phyloP scores from a whole-genome alignment of 2,329 filamentous ascomycete species.

The Drechslerella coelobrocha region DNA sequence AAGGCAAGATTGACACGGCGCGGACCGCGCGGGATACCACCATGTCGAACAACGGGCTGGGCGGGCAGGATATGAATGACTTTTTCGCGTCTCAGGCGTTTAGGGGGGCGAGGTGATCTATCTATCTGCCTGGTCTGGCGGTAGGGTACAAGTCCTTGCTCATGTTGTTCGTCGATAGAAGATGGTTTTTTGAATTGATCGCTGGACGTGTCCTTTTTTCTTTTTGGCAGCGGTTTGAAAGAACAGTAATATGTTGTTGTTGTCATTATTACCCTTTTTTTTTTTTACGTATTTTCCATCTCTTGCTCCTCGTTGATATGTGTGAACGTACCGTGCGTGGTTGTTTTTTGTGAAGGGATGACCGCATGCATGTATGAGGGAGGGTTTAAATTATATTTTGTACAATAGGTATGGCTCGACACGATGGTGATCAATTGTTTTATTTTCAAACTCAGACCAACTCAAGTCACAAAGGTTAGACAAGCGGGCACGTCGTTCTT shows the following conservation, averaged over 20 bases:
- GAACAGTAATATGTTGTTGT: too few relatives aligned
- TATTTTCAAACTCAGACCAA: background rate
- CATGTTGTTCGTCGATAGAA: too few relatives aligned
- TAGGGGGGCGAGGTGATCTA: conserved; percentile 28
- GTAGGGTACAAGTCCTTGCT: background rate
- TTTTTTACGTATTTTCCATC: too few relatives aligned
- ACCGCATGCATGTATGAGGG: too few relatives aligned
- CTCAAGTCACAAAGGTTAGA: too few relatives aligned
- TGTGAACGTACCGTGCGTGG: too few relatives aligned
- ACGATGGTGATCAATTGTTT: background rate
- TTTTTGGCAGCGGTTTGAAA: too few relatives aligned
- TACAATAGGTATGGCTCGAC: conserved; percentile 22
- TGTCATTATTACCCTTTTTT: too few relatives aligned
- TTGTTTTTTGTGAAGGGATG: conserved; percentile 18
- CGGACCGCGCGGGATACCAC: conserved; percentile 29
- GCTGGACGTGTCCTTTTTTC: too few relatives aligned
- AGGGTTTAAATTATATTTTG: conserved; percentile 12
- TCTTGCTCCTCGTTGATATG: too few relatives aligned
- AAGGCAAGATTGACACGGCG: conserved; percentile 46
- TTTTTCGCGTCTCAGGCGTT: conserved; percentile 48
- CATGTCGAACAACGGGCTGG: conserved; percentile 45
- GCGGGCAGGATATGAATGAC: conserved; percentile 49
- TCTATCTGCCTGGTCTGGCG: background rate
- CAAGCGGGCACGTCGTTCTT: too few relatives aligned
- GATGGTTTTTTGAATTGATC: too few relatives aligned